Base-by-base conservation (phyloP, 495 filamentous ascomycete species). In the Cercophora scortea region DNA sequence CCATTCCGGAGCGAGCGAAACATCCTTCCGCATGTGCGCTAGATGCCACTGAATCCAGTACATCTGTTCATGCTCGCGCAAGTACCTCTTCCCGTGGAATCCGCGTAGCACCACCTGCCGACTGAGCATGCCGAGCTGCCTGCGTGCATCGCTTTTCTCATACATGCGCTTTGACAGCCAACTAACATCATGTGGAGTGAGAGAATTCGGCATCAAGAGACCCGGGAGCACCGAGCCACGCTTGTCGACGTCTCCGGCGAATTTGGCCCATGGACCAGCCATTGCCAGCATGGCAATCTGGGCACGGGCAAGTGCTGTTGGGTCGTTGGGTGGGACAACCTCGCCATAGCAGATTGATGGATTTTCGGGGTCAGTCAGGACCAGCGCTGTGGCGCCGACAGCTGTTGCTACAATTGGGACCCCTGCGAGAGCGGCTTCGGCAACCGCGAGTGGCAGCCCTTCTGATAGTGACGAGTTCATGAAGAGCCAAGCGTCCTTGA, bases 11-110 rank as follows among this genome's bases (percentile, higher is more conserved):
- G 5, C 25, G 25, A 25, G 25, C 25, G 25, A 25, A 25, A 25
- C 5, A 25, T 56, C 32, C 9, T 16, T 35, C 34, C 60, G 34
- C 53, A 62, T 62, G 11, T 48, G 16, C 0, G 57, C 57, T 48
- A 57, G 13, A 47, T 58, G 58, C 60, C 60, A 62, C 49, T 60
- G 58, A 32, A 83, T 76, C 81, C 81, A 85, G 17, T 83, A 75
- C 81, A 84, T 84, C 61, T 86, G 82, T 61, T 86, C 82, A 59
- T 86, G 82, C 61, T 86, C 82, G 25, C 82, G 74, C 12, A 86
- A 73, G 54, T 85, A 86, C 0, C 83, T 70, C 42, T 83, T 79
- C 4, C 77, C 77, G 33, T 75, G 76, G 64, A 86, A 85, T 11
- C 73, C 78, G 49, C 78, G 79, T 47, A 81, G 77, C 5, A 85